Base-by-base conservation (phyloP, 768 basidiomycete genomes). In the Mycena galopus region DNA sequence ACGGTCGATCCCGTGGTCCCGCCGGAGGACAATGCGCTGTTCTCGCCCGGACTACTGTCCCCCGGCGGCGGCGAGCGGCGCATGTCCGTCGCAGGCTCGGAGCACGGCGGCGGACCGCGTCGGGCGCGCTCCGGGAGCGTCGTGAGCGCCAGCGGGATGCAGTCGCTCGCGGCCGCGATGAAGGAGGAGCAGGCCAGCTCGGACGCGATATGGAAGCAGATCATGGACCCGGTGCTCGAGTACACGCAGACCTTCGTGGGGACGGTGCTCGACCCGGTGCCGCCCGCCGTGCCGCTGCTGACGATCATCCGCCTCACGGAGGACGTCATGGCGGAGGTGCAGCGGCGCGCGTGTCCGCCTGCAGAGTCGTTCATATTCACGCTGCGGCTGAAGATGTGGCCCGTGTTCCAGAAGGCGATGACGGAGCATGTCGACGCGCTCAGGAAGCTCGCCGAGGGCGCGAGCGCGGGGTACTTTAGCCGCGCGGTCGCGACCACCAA, bases 281-380 rank as follows among this genome's bases (percentile, higher is more conserved):
- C 96, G 0, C 89, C 94, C 0, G 88, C 91, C 1, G 85, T 94
- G 42, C 88, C 95, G 3, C 89, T 99, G 16, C 85, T 99, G 39
- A 93, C 93, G 2, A 96, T 98, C 90, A 96, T 98, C 77, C 91
- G 96, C 16, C 84, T 99, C 21, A 94, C 94, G 57, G 96, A 98
- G 80, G 90, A 91, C 51, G 87, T 96, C 47, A 88, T 94, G 55
- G 77, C 86, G 8, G 93, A 95, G 76, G 89, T 95, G 16, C 93
- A 96, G 78, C 89, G 88, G 74, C 91, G 96, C 58, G 89, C 88
- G 12, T 96, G 94, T 76, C 84, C 91, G 8, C 94, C 96, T 17
- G 87, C 96, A 25, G 94, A 97, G 76, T 87, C 89, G 10, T 96
- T 93, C 80, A 86, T 97, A 61, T 94, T 96, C 79, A 86, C 88